Conservation (phyloP, 2,329 filamentous ascomycete genomes). For the Apiospora hydei region DNA sequence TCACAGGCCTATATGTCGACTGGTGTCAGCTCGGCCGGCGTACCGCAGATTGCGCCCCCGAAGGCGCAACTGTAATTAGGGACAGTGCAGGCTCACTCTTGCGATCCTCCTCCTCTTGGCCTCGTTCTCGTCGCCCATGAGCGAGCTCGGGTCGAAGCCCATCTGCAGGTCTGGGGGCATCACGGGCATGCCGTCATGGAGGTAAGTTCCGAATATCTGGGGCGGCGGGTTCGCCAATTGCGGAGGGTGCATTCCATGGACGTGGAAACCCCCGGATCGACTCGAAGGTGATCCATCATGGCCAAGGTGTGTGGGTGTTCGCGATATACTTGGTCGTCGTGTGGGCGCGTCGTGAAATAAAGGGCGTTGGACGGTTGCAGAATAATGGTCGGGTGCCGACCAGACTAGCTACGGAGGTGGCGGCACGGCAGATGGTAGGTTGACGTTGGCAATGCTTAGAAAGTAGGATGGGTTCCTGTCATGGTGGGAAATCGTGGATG, state of each 20-base stretch:
- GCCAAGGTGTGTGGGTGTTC: background rate
- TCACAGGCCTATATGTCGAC: constrained; percentile 76
- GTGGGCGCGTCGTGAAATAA: background rate
- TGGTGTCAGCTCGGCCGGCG: constrained; percentile 30
- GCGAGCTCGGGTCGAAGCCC: constrained; percentile 62
- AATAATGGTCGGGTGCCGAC: constrained; percentile 1
- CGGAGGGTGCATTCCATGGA: constrained; percentile 62
- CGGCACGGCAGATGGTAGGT: constrained; percentile 17
- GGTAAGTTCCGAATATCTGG: constrained; percentile 72
- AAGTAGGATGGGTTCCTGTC: constrained; percentile 11
- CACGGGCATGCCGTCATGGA: constrained; percentile 65
- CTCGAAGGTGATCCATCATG: constrained; percentile 57
- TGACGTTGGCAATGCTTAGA: constrained; percentile 20
- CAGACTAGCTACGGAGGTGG: constrained; percentile 6
- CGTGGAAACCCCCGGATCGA: constrained; percentile 58
- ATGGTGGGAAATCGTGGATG: constrained; percentile 8
- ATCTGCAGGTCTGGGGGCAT: constrained; percentile 66
- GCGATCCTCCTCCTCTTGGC: constrained; percentile 90
- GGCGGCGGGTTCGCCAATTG: constrained; percentile 71
- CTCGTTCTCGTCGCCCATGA: constrained; percentile 75
- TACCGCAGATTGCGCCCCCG: background rate
- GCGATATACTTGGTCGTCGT: background rate
- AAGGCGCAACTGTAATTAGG: constrained; percentile 12
- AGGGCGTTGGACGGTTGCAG: constrained; percentile 3
- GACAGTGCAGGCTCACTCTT: constrained; percentile 63